Evolutionary conservation across 129 eudicot genomes (phyloP).

Genomic region (Silybum marianum): DNA sequence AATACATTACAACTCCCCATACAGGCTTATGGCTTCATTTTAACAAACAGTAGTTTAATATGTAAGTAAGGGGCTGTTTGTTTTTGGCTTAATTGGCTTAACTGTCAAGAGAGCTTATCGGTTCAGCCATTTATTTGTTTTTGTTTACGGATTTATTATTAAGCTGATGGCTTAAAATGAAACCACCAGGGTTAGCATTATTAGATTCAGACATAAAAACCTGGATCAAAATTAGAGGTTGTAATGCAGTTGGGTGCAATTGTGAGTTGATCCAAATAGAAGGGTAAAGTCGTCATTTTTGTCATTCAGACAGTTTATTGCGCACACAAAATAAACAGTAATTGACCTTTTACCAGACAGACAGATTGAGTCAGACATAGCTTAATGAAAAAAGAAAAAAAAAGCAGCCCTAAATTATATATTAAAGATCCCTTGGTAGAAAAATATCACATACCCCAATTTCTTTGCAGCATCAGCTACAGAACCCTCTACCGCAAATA

Average conservation of each 20-base stretch:
- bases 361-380: neutral
- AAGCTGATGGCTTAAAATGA: too few species aligned
- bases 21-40: too few species aligned
- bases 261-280: neutral
- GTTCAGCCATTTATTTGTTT: too few species aligned
- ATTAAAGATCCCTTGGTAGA: neutral
- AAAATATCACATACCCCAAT: conserved; percentile 64
- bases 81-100: too few species aligned
- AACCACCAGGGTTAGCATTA: too few species aligned
- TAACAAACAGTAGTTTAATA: too few species aligned
- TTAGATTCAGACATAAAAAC: neutral
- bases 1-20: too few species aligned
- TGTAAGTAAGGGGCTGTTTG: too few species aligned
- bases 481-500: conserved; percentile 85
- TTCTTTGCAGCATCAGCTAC: conserved; percentile 84
- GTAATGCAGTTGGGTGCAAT: neutral
- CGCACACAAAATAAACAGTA: neutral
- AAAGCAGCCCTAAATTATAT: neutral
- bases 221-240: neutral
- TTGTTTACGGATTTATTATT: too few species aligned
- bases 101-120: too few species aligned
- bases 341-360: neutral
- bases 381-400: neutral
- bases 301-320: neutral
- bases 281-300: neutral